Evolutionary conservation across 1,139 yeast species (phyloP).

Genomic region (Candida labiduridarum): DNA sequence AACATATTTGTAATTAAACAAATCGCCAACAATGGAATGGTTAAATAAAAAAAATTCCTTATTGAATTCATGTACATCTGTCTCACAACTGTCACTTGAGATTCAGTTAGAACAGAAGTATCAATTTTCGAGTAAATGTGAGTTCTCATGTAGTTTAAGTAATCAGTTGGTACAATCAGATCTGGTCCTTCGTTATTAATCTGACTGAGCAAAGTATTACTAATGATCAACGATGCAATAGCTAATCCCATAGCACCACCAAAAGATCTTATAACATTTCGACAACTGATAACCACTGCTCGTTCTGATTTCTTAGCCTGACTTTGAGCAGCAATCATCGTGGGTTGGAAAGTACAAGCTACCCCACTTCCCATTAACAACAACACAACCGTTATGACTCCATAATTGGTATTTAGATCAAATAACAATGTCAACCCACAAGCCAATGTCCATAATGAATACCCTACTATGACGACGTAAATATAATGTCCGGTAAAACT

Average conservation of each 20-base stretch:
- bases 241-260: constrained; percentile 60
- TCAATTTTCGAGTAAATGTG: constrained; percentile 39
- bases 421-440: constrained; percentile 39
- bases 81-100: constrained; percentile 29
- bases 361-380: constrained; percentile 49
- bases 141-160: constrained; percentile 24
- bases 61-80: constrained; percentile 40
- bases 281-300: constrained; percentile 53
- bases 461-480: constrained; percentile 44
- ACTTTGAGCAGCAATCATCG: constrained; percentile 54
- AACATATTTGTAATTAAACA: constrained; percentile 40
- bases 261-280: constrained; percentile 54
- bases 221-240: constrained; percentile 41
- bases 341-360: constrained; percentile 57
- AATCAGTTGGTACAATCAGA: constrained; percentile 15
- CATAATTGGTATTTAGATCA: constrained; percentile 29
- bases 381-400: constrained; percentile 34
- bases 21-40: constrained; percentile 44
- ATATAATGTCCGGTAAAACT: constrained; percentile 43
- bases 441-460: constrained; percentile 43
- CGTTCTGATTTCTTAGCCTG: constrained; percentile 49
- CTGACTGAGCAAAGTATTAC: constrained; percentile 36
- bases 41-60: constrained; percentile 40
- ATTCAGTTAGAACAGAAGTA: constrained; percentile 22
- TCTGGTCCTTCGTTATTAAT: constrained; percentile 18